Evolutionary conservation across 345 rosid species (phyloP).

Genomic region (Gossypioides kirkii): DNA sequence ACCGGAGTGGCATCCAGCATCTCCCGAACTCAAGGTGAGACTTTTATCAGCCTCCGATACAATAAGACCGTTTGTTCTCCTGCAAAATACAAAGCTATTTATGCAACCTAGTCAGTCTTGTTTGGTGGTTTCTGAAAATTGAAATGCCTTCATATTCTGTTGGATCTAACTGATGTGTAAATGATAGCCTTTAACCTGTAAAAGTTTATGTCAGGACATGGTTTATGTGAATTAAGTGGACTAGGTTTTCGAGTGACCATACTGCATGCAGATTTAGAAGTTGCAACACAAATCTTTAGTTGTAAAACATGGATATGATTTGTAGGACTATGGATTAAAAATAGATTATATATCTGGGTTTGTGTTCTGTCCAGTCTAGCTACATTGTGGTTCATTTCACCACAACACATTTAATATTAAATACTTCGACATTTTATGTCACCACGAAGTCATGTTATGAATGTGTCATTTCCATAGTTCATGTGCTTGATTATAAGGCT

Average conservation of each 20-base stretch:
- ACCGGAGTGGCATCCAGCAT: slow-evolving; percentile 97
- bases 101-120: background rate
- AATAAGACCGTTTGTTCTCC: background rate
- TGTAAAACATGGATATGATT: background rate
- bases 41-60: slow-evolving; percentile 5
- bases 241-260: background rate
- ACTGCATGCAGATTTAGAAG: background rate
- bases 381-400: background rate
- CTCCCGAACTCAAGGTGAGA: slow-evolving; percentile 69
- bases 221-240: background rate
- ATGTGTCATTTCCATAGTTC: background rate
- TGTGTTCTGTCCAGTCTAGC: background rate
- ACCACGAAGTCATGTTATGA: background rate
- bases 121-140: background rate
- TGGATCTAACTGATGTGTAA: background rate
- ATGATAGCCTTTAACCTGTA: background rate
- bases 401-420: background rate
- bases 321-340: background rate
- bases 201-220: background rate
- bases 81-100: background rate
- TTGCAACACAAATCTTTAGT: background rate
- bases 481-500: slow-evolving; percentile 3
- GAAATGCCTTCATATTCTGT: background rate
- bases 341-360: background rate
- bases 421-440: background rate